phyloP scores from a whole-genome alignment of 1,284 basidiomycete genomes.

The Cryptococcus hybrid region DNA sequence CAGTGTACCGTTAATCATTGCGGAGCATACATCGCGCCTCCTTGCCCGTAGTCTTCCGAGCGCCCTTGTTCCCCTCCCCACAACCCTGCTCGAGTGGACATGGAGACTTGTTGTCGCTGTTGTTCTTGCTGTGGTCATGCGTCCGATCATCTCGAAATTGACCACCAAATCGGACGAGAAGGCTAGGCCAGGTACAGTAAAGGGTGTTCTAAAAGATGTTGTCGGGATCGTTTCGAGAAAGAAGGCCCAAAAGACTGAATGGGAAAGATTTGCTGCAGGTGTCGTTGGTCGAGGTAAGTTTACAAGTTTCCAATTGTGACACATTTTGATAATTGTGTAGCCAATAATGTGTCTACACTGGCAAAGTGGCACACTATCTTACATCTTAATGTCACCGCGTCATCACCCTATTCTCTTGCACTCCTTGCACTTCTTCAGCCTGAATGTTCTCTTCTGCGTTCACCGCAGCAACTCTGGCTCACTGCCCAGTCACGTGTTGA shows the following conservation, averaged over 20 bases:
- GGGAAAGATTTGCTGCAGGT: constrained; percentile 29
- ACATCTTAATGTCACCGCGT: constrained; percentile 26
- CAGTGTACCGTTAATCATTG: constrained; percentile 39
- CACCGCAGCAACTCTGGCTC: constrained; percentile 31
- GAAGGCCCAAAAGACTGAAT: constrained; percentile 15
- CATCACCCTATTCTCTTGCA: constrained; percentile 35
- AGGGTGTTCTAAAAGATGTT: constrained; percentile 1
- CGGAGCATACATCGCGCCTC: constrained; percentile 41
- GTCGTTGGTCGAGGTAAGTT: constrained; percentile 32
- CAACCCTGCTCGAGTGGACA: constrained; percentile 39
- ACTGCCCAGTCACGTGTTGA: constrained; percentile 28
- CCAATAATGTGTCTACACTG: constrained; percentile 9
- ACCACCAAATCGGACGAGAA: constrained; percentile 6
- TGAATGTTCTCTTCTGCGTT: constrained; percentile 15
- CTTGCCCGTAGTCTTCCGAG: constrained; percentile 29
- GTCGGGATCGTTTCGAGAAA: neutral
- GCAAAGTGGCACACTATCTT: constrained; percentile 28
- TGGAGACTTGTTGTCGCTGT: constrained; percentile 36
- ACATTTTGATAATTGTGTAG: constrained; percentile 12
- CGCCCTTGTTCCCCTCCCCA: constrained; percentile 25
- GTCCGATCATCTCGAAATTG: constrained; percentile 24
- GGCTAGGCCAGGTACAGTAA: neutral
- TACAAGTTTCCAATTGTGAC: neutral
- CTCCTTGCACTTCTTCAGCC: constrained; percentile 39
- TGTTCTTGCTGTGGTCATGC: constrained; percentile 26